A percentile compares a stretch with the other conserved stretches of the same genome.
Evolutionary conservation across 805 yeast species (phyloP).

Genomic region (Nakazawaea ishiwadae): DNA sequence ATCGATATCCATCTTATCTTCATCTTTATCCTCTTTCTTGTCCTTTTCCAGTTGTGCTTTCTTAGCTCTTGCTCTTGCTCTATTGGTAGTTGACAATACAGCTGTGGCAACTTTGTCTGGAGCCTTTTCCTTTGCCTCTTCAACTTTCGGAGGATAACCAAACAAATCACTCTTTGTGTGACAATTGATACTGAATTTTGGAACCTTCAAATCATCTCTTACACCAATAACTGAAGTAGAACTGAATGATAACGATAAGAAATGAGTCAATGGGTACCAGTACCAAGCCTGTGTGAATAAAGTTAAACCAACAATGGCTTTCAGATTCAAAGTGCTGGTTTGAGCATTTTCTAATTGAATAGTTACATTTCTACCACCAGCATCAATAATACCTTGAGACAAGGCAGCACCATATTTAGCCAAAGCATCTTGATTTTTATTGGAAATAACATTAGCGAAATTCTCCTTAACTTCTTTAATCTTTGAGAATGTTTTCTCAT

Average conservation of each 20-base stretch:
- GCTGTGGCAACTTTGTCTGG: slow-evolving; percentile 91
- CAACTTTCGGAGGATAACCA: slow-evolving; percentile 85
- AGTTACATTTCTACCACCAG: slow-evolving; percentile 98
- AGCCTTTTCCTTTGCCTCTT: slow-evolving; percentile 72
- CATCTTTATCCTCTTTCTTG: slow-evolving; percentile 41
- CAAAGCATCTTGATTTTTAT: slow-evolving; percentile 92
- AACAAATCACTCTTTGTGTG: slow-evolving; percentile 76
- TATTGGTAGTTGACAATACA: slow-evolving; percentile 87
- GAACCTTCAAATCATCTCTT: slow-evolving; percentile 78
- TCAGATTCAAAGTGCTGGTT: slow-evolving; percentile 84
- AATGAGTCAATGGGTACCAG: slow-evolving; percentile 97
- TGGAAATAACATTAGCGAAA: slow-evolving; percentile 69
- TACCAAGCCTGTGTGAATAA: slow-evolving; percentile 94
- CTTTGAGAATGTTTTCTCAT: slow-evolving; percentile 76
- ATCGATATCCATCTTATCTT: slow-evolving; percentile 38
- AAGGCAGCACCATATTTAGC: slow-evolving; percentile 97
- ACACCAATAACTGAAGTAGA: slow-evolving; percentile 92
- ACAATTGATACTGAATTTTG: slow-evolving; percentile 76
- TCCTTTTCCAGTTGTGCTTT: slow-evolving; percentile 49
- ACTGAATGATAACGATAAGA: slow-evolving; percentile 83
- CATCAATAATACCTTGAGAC: slow-evolving; percentile 96
- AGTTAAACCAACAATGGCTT: slow-evolving; percentile 88
- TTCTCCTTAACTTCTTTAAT: slow-evolving; percentile 72
- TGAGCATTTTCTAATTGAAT: slow-evolving; percentile 84
- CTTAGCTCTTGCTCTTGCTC: slow-evolving; percentile 90